phyloP scores from a whole-genome alignment of 768 basidiomycete species.

The Cyclocybe cylindracea region DNA sequence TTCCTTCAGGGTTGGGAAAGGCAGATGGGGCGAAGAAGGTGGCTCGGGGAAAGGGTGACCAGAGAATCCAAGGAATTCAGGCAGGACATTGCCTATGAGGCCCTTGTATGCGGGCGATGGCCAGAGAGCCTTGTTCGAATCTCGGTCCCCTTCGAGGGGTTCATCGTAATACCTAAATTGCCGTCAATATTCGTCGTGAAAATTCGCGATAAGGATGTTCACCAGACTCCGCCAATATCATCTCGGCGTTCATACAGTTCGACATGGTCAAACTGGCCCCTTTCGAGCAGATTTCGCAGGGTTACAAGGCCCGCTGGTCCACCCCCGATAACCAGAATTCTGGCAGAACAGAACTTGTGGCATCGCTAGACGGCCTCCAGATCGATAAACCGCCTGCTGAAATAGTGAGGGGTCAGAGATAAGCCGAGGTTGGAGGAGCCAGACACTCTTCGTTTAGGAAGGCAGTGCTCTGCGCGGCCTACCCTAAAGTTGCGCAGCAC shows the following conservation, averaged over 20 bases:
- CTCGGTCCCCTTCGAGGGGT: neutral
- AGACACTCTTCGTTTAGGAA: too few species aligned
- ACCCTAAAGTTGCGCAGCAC: too few species aligned
- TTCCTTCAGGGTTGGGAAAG: conserved; percentile 40
- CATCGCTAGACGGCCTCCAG: too few species aligned
- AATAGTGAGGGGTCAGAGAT: too few species aligned
- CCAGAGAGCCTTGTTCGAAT: conserved; percentile 34
- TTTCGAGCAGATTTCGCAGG: conserved; percentile 48
- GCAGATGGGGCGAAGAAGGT: conserved; percentile 29
- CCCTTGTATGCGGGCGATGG: conserved; percentile 48
- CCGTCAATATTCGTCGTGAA: neutral
- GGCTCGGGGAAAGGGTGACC: conserved; percentile 35
- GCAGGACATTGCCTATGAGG: conserved; percentile 52
- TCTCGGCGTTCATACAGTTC: conserved; percentile 47
- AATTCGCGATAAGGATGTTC: conserved; percentile 3
- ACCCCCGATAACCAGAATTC: conserved; percentile 46
- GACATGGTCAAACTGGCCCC: conserved; percentile 42
- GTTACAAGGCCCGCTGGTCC: conserved; percentile 50
- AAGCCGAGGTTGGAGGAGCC: too few species aligned
- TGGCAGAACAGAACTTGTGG: too few species aligned
- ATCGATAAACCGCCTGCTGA: too few species aligned
- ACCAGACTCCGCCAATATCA: conserved; percentile 57
- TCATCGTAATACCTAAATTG: conserved; percentile 33
- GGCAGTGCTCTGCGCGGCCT: too few species aligned
- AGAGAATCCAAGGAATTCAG: conserved; percentile 43